Evolutionary conservation across 345 rosid genomes (phyloP).

Genomic region (Dipteronia sinensis): DNA sequence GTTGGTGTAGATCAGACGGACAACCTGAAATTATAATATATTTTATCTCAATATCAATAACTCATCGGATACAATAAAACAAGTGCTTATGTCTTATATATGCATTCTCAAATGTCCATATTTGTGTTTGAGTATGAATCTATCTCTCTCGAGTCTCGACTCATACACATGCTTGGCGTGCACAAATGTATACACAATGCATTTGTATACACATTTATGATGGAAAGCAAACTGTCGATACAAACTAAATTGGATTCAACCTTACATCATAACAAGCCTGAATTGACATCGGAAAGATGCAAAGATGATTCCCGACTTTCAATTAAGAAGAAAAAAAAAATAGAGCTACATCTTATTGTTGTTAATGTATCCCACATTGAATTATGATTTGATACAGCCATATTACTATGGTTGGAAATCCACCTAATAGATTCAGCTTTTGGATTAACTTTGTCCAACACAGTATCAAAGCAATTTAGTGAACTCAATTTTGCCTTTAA

Average conservation of each 20-base stretch:
- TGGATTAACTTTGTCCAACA: neutral
- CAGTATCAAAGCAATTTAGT: too few relatives aligned
- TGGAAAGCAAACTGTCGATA: neutral
- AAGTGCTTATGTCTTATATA: neutral
- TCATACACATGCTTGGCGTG: neutral
- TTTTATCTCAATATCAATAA: slow-evolving; percentile 9
- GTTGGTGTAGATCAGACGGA: slow-evolving; percentile 56
- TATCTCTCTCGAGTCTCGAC: neutral
- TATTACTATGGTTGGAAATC: neutral
- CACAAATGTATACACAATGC: neutral
- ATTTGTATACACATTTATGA: neutral
- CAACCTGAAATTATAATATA: slow-evolving; percentile 41
- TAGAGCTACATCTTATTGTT: neutral
- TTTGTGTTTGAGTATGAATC: neutral
- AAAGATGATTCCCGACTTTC: neutral
- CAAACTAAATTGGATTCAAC: neutral
- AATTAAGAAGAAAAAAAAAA: too few relatives aligned
- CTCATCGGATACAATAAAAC: neutral
- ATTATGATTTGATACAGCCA: neutral
- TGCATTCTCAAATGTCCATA: neutral
- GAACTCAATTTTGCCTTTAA: too few relatives aligned
- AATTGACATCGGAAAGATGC: neutral
- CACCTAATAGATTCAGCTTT: neutral
- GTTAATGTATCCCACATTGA: neutral
- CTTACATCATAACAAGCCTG: neutral